Base-by-base conservation (phyloP, 2,329 filamentous ascomycete species). In the Cadophora luteo-olivacea region DNA sequence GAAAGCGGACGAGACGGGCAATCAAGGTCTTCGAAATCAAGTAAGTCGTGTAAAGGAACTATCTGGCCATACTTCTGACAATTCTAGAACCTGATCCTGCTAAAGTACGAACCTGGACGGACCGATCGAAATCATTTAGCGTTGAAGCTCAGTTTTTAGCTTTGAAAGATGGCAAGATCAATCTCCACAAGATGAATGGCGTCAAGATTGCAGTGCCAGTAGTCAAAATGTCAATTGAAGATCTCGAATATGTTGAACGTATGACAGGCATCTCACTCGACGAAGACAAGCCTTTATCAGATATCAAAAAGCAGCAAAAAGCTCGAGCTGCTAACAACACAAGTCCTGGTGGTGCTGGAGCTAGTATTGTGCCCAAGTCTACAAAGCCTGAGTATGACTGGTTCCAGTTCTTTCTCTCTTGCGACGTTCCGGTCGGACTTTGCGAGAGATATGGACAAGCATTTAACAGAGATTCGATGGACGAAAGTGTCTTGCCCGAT, bases 141-240 rank as follows among this genome's bases (percentile, higher is more conserved):
- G 96, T 99, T 66, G 96, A 98, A 73, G 96, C 96, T 19, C 93
- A 99, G 78, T 99, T 98, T 77, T 88, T 99, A 63, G 95, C 94
- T 33, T 86, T 98, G 64, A 93, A 93, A 79, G 96, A 98, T 78
- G 93, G 94, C 72, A 98, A 98, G 81, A 97, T 99, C 73, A 97
- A 99, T 80, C 84, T 99, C 25, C 96, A 99, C 84, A 99, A 99
- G 83, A 87, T 93, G 81, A 99, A 99, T 78, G 96, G 96, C 48
- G 94, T 99, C 75, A 98, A 98, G 81, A 99, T 99, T 80, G 96
- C 96, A 9, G 96, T 99, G 4, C 96, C 96, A 2, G 89, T 98
- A 33, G 85, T 89, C 49, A 99, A 99, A 79, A 99, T 99, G 96
- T 97, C 95, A 0, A 86, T 94, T 52, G 92, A 95, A 77, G 96